A percentile compares a stretch with the other conserved stretches of the same genome.
These are phyloP conservation scores for Middelhovenomyces tepae DNA, from an alignment of 805 yeast genomes.

Conservation along the genomic window DNA sequence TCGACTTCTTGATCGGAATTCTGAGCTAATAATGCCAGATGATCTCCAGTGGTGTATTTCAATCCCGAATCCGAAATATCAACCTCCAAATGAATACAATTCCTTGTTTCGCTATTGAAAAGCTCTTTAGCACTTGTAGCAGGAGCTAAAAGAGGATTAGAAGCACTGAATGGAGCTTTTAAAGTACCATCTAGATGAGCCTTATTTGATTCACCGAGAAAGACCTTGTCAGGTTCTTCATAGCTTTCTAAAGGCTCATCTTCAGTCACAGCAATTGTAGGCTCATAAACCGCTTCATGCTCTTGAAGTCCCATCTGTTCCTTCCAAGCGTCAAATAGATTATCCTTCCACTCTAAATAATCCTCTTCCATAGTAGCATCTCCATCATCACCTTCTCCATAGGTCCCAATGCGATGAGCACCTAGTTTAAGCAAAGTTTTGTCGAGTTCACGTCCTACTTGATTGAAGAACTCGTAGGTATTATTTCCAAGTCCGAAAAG, in stretches of 20 bases:
- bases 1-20: slow-evolving; percentile 69
- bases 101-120: slow-evolving; percentile 53
- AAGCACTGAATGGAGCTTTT: slow-evolving; percentile 66
- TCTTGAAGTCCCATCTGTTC: slow-evolving; percentile 61
- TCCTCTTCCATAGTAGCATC: slow-evolving; percentile 93
- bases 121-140: slow-evolving; percentile 56
- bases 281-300: slow-evolving; percentile 70
- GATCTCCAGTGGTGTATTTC: slow-evolving; percentile 91
- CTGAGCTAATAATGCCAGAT: slow-evolving; percentile 90
- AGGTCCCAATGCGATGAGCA: slow-evolving; percentile 62
- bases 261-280: slow-evolving; percentile 38
- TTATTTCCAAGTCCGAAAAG: slow-evolving; percentile 92
- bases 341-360: slow-evolving; percentile 86
- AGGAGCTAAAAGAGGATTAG: slow-evolving; percentile 77
- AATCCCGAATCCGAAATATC: slow-evolving; percentile 68
- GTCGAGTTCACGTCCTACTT: slow-evolving; percentile 54
- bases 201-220: slow-evolving; percentile 74
- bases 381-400: slow-evolving; percentile 94
- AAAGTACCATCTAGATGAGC: slow-evolving; percentile 37
- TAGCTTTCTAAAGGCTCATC: slow-evolving; percentile 21
- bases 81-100: slow-evolving; percentile 85
- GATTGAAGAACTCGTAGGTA: slow-evolving; percentile 87
- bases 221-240: slow-evolving; percentile 37
- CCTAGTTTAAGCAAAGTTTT: slow-evolving; percentile 50
- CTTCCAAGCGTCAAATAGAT: slow-evolving; percentile 56